Evolutionary conservation across 2,329 filamentous ascomycete species (phyloP).

Genomic region (Chaetomiaceae sp.): DNA sequence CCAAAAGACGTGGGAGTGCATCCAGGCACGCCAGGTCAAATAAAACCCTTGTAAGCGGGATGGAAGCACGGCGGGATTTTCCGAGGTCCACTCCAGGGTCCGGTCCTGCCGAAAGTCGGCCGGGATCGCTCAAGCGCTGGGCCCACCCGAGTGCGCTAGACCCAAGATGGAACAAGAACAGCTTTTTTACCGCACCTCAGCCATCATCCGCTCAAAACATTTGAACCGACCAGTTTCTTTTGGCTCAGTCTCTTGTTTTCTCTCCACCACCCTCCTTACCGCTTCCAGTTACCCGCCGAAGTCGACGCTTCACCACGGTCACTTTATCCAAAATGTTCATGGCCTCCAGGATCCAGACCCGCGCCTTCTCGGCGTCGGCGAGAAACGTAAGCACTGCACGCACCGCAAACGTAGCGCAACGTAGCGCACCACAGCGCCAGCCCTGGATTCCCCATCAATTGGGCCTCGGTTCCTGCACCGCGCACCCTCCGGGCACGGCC

Average conservation of each 20-base stretch:
- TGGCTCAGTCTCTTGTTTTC: slow-evolving; percentile 10
- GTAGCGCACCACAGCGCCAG: too few species aligned
- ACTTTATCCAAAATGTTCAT: slow-evolving; percentile 64
- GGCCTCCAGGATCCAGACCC: slow-evolving; percentile 64
- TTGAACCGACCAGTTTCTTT: slow-evolving; percentile 6
- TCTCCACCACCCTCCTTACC: slow-evolving; percentile 7
- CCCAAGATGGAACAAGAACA: background rate
- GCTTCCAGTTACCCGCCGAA: slow-evolving; percentile 2
- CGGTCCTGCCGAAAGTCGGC: slow-evolving; percentile 19
- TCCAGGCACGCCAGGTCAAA: too few species aligned
- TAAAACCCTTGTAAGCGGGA: too few species aligned
- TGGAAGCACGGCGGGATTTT: slow-evolving; percentile 22
- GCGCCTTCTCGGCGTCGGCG: slow-evolving; percentile 76
- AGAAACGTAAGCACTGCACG: slow-evolving; percentile 57
- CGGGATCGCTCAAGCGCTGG: background rate
- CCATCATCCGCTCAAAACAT: slow-evolving; percentile 5
- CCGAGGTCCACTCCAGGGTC: slow-evolving; percentile 26
- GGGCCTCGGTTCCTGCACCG: background rate
- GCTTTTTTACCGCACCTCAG: slow-evolving; percentile 22
- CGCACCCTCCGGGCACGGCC: background rate
- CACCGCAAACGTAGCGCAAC: too few species aligned
- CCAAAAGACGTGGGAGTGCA: too few species aligned
- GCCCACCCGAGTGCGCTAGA: background rate
- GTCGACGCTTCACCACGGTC: slow-evolving; percentile 13
- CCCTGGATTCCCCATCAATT: background rate